Percentiles rank a stretch among this genome's conserved stretches.
These are phyloP conservation scores for Aspergillus clavatus DNA, from an alignment of 2,329 filamentous ascomycete species.

Conservation along the genomic window DNA sequence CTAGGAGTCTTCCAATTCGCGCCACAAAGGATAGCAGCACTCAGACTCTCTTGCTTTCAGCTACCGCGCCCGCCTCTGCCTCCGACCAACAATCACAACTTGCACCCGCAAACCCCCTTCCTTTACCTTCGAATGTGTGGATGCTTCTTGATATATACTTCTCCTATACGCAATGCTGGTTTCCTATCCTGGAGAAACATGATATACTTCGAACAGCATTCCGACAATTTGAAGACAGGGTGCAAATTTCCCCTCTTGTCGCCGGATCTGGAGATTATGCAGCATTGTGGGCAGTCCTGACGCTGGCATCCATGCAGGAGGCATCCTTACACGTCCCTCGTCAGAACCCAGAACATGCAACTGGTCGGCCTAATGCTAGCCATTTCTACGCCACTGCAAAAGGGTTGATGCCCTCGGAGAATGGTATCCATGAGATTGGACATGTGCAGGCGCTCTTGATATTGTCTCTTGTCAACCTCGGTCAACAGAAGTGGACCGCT, in stretches of 20 bases:
- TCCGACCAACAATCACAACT: neutral
- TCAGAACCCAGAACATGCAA: constrained; percentile 12
- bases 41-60: constrained; percentile 16
- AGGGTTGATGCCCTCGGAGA: constrained; percentile 46
- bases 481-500: constrained; percentile 50
- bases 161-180: constrained; percentile 70
- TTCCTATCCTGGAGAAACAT: constrained; percentile 67
- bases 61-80: constrained; percentile 1
- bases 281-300: constrained; percentile 57
- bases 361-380: constrained; percentile 14
- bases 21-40: constrained; percentile 23
- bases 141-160: constrained; percentile 68
- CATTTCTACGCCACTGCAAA: constrained; percentile 44
- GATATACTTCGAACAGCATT: constrained; percentile 52
- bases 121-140: constrained; percentile 48
- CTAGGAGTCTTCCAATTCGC: constrained; percentile 9
- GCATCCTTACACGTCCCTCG: constrained; percentile 26
- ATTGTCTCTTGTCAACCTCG: constrained; percentile 60
- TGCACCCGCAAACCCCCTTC: constrained; percentile 35
- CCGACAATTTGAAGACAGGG: constrained; percentile 28
- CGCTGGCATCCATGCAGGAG: constrained; percentile 55
- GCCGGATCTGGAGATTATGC: constrained; percentile 47
- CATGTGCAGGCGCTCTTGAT: constrained; percentile 56
- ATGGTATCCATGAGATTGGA: constrained; percentile 43
- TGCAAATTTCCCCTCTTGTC: constrained; percentile 22